Conservation (phyloP, 169 alveolate genomes). For the Cryptosporidium sp. region DNA sequence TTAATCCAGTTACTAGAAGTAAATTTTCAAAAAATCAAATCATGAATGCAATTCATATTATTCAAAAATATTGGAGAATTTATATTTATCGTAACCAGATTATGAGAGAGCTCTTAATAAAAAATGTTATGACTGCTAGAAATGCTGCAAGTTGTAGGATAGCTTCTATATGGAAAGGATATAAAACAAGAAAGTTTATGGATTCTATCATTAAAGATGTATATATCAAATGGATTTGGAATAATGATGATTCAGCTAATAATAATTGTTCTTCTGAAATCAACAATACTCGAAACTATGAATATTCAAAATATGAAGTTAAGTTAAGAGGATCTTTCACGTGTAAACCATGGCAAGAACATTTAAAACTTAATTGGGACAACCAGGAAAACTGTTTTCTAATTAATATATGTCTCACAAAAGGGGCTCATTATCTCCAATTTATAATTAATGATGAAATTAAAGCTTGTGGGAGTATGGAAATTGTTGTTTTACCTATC, state of each 20-base stretch:
- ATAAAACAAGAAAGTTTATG: constrained; percentile 40
- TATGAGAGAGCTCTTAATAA: constrained; percentile 30
- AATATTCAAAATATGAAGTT: constrained; percentile 17
- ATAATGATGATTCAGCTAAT: background rate
- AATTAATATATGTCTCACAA: constrained; percentile 4
- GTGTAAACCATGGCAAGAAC: constrained; percentile 65
- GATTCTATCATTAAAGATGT: constrained; percentile 51
- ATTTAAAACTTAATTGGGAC: constrained; percentile 30
- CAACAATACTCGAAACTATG: background rate
- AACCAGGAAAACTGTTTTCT: constrained; percentile 9
- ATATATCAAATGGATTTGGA: constrained; percentile 59
- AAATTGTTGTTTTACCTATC: constrained; percentile 58
- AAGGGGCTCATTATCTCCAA: constrained; percentile 63
- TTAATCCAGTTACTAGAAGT: constrained; percentile 11
- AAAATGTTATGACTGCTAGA: constrained; percentile 60
- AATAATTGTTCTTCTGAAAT: background rate
- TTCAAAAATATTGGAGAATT: constrained; percentile 64
- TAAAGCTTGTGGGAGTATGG: constrained; percentile 73
- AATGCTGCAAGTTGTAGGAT: constrained; percentile 64
- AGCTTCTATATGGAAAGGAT: constrained; percentile 60
- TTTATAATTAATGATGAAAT: constrained; percentile 61
- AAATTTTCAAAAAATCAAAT: constrained; percentile 38
- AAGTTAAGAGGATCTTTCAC: constrained; percentile 66
- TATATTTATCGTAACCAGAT: constrained; percentile 38
- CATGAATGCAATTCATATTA: constrained; percentile 28